Conservation (phyloP, 2,329 filamentous ascomycete species). For the Paraphaeosphaeria minitans region DNA sequence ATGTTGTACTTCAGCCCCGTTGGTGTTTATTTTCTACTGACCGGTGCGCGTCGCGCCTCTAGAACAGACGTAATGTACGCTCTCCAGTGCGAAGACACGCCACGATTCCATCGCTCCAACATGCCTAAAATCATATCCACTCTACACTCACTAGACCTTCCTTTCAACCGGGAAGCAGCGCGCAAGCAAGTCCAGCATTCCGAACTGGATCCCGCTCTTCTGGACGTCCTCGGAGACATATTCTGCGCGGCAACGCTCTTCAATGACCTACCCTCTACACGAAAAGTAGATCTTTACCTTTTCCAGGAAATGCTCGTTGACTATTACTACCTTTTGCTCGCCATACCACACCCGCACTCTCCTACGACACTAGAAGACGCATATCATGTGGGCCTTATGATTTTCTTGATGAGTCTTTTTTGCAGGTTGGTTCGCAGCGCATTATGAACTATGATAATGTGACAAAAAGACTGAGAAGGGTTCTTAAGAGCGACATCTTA, state of each 20-base stretch:
- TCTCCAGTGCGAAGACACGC: not conserved
- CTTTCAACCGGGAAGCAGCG: not conserved
- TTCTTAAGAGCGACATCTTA: not conserved
- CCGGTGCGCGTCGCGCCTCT: too few relatives aligned
- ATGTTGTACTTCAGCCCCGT: not conserved
- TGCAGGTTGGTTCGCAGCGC: constrained; percentile 5
- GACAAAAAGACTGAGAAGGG: not conserved
- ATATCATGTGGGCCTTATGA: constrained; percentile 5
- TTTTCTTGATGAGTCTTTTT: constrained; percentile 12
- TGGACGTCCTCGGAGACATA: not conserved
- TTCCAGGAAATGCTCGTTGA: constrained; percentile 9
- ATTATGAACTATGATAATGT: not conserved
- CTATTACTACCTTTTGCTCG: constrained; percentile 1
- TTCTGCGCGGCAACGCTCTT: not conserved
- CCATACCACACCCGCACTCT: not conserved
- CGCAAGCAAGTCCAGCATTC: not conserved
- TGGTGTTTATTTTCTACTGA: too few relatives aligned
- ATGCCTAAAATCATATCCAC: not conserved
- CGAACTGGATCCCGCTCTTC: not conserved
- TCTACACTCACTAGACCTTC: not conserved
- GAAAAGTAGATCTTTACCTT: constrained; percentile 5
- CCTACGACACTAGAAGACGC: not conserved
- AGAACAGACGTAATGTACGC: constrained; percentile 9
- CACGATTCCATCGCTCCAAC: not conserved
- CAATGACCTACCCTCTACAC: not conserved